Evolutionary conservation across 148 eudicot genomes (phyloP).

Genomic region (Rhododendron ferrugineum): DNA sequence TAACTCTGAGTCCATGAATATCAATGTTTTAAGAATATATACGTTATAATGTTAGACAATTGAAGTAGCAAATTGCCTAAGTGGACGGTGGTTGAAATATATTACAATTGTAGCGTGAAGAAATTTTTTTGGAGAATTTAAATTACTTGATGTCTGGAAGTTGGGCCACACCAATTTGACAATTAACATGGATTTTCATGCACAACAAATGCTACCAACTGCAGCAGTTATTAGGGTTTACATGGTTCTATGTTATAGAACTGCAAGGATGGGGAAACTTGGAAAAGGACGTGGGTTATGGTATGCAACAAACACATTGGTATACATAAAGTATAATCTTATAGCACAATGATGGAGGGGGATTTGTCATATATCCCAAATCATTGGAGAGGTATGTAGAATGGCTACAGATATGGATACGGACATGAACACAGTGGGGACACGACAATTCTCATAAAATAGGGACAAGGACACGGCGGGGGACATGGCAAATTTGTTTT

Average conservation of each 20-base stretch:
- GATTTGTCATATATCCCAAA: neutral
- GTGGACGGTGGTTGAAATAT: neutral
- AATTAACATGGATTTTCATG: neutral
- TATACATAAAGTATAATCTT: neutral
- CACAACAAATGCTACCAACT: neutral
- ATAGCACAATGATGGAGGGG: neutral
- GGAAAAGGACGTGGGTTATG: neutral
- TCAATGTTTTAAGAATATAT: neutral
- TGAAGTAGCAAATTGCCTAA: neutral
- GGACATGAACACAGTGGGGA: neutral
- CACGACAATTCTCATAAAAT: neutral
- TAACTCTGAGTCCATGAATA: neutral
- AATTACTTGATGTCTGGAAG: neutral
- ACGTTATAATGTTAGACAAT: neutral
- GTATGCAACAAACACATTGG: neutral
- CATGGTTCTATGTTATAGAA: neutral
- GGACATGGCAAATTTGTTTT: neutral
- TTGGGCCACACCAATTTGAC: neutral
- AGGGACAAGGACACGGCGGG: neutral
- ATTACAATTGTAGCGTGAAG: neutral
- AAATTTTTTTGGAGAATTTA: neutral
- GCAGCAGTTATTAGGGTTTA: neutral
- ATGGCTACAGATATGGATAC: neutral
- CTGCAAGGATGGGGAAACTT: neutral
- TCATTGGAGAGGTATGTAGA: neutral